A percentile compares a stretch with the other conserved stretches of the same genome.
Conservation (phyloP, 352 stramenopile genomes). For the Phytophthora aleatoria region DNA sequence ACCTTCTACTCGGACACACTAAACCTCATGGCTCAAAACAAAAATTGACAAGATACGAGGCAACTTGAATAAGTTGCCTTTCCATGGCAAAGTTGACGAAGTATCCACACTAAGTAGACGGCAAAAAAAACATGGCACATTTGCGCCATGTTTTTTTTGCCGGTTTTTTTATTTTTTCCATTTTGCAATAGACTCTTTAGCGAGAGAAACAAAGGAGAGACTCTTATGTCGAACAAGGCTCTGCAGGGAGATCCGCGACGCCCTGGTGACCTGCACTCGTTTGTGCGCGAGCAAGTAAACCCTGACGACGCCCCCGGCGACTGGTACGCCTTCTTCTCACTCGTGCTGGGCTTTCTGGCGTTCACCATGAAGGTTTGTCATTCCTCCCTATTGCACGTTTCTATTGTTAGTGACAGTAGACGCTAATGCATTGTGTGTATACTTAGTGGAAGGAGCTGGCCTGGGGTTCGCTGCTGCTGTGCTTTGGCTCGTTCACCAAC, state of each 20-base stretch:
- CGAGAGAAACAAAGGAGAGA: no score
- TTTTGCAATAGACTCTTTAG: no score
- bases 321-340: constrained; percentile 72
- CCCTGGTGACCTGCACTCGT: constrained; percentile 70
- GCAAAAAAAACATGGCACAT: no score
- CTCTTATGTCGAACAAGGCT: constrained; percentile 30
- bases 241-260: constrained; percentile 62
- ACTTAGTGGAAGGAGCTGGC: constrained; percentile 67
- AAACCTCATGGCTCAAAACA: constrained; percentile 38
- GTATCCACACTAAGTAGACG: no score
- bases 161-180: no score
- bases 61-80: no score
- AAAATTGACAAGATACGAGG: constrained; percentile 7
- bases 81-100: no score
- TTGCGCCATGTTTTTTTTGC: no score
- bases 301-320: constrained; percentile 44
- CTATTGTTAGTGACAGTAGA: neutral
- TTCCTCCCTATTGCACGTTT: neutral
- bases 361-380: constrained; percentile 69
- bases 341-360: constrained; percentile 55
- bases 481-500: constrained; percentile 67
- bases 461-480: constrained; percentile 72
- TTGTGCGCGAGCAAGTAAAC: constrained; percentile 62
- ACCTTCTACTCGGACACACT: constrained; percentile 64
- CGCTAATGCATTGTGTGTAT: neutral